Conservation (phyloP, 2,329 filamentous ascomycete species). For the Remersonia thermophila region DNA sequence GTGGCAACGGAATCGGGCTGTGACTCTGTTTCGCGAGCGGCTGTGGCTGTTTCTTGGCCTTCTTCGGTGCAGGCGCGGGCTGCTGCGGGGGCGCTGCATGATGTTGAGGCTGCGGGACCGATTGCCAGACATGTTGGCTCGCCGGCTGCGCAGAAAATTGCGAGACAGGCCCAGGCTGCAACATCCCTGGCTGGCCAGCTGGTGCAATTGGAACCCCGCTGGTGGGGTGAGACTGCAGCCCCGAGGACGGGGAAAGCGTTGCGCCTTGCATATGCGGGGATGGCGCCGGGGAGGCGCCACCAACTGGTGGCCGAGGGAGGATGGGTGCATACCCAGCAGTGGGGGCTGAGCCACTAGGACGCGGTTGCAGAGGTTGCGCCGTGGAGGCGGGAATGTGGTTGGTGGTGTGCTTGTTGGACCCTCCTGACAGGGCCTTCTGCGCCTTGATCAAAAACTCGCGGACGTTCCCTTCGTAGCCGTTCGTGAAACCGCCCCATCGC, state of each 20-base stretch:
- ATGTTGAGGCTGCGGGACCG: conserved; percentile 3
- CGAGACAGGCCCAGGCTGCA: not conserved
- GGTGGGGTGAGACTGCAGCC: conserved; percentile 19
- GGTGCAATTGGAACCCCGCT: conserved; percentile 1
- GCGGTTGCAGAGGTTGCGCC: conserved; percentile 12
- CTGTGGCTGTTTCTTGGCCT: conserved; percentile 4
- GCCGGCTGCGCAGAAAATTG: no score
- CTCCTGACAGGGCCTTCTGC: conserved; percentile 25
- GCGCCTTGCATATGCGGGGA: not conserved
- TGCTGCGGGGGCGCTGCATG: no score
- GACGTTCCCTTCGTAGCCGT: conserved; percentile 45
- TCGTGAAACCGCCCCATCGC: conserved; percentile 44
- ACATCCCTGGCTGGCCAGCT: not conserved
- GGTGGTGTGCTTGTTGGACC: conserved; percentile 5
- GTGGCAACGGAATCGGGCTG: conserved; percentile 17
- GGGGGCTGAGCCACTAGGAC: conserved; percentile 3
- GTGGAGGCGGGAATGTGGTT: conserved; percentile 9
- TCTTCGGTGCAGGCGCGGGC: conserved; percentile 1
- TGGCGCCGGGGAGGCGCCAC: not conserved
- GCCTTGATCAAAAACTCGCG: conserved; percentile 33
- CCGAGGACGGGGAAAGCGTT: conserved; percentile 27
- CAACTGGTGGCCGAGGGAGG: conserved; percentile 3
- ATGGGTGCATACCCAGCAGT: conserved; percentile 9
- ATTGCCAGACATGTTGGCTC: conserved; percentile 6
- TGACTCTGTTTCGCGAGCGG: conserved; percentile 16